Base-by-base conservation (phyloP, 228 moss, liverwort and hornwort genomes). In the Sphagnum magellanicum region DNA sequence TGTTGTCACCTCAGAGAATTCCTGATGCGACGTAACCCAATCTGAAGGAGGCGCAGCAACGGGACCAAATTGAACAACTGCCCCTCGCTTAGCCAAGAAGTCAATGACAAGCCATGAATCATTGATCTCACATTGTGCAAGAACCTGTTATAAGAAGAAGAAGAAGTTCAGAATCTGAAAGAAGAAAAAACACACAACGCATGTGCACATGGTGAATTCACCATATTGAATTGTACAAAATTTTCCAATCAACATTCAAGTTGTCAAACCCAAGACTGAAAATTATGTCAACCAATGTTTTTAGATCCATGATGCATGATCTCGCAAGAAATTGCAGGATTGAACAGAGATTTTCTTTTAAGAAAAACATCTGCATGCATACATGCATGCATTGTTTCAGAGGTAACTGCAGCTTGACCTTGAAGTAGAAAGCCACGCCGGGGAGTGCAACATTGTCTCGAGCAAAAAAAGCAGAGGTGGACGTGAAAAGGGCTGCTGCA, bases 381-480 rank as follows among this genome's bases (percentile, higher is more conserved):
- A 3, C 32, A 32, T 32, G 32, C 32, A 32, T 3, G 32, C 32
- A 32, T 32, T 32, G 32, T 32, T 32, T 3, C 32, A 32, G 3
- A 32, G 32, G 32, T 32, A 32, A 32, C 32, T 32, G 32, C 32
- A 32, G 32, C 32, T 32, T 55, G 5, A 63, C 76, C 76, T 73
- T 73, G 70, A 70, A 77, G 53, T 66, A 62, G 10, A 73, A 66
- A 65, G 77, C 65, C 8, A 69, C 66, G 4, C 73, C 69, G 46
- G 77, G 73, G 5, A 70, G 78, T 14, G 67, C 70, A 61, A 78
- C 70, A 51, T 70, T 70, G 49, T 67, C 69, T 12, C 70, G 70
- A 17, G 70, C 63, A 59, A 74, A 51, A 48, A 61, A 74, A 48
- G 64, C 71, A 0, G 71, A 71, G 32, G 62, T 53, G 16, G 70